Percentiles rank a stretch among this genome's conserved stretches.
Evolutionary conservation across 495 filamentous ascomycete genomes (phyloP).

Genomic region (Penicillium soppii): DNA sequence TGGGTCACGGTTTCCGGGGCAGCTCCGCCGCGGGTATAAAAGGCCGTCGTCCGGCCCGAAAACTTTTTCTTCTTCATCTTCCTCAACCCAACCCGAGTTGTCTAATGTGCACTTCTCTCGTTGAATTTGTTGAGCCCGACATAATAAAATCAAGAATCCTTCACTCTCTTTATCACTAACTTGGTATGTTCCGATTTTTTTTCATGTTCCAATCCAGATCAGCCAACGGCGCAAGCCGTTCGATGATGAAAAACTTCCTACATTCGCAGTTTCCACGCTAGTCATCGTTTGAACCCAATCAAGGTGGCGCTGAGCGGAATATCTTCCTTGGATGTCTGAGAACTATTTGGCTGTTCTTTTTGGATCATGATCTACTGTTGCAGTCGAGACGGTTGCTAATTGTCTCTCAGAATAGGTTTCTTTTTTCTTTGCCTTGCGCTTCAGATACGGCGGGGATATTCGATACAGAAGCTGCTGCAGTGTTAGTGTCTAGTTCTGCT

Average conservation of each 20-base stretch:
- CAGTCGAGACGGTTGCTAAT: conserved; percentile 20
- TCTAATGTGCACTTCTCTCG: conserved; percentile 10
- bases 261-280: conserved; percentile 58
- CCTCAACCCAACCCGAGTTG: conserved; percentile 10
- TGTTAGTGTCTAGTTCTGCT: background rate
- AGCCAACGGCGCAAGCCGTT: conserved; percentile 26
- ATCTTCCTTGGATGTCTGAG: conserved; percentile 57
- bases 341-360: conserved; percentile 26
- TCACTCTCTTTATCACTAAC: conserved; percentile 15
- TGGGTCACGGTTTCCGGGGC: conserved; percentile 33
- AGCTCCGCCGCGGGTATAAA: conserved; percentile 41
- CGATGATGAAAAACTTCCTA: conserved; percentile 53
- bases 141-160: conserved; percentile 1
- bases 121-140: background rate
- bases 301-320: conserved; percentile 46
- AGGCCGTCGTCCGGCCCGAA: conserved; percentile 20
- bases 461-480: too few species aligned
- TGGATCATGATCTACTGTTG: conserved; percentile 6
- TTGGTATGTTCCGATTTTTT: conserved; percentile 23
- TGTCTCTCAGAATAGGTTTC: conserved; percentile 17
- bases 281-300: conserved; percentile 50
- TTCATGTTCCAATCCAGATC: conserved; percentile 3
- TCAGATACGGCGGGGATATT: too few species aligned
- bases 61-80: conserved; percentile 29
- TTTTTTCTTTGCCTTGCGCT: background rate